Conservation (phyloP, 139 green algal genomes). For the Coccomyxa sp. region DNA sequence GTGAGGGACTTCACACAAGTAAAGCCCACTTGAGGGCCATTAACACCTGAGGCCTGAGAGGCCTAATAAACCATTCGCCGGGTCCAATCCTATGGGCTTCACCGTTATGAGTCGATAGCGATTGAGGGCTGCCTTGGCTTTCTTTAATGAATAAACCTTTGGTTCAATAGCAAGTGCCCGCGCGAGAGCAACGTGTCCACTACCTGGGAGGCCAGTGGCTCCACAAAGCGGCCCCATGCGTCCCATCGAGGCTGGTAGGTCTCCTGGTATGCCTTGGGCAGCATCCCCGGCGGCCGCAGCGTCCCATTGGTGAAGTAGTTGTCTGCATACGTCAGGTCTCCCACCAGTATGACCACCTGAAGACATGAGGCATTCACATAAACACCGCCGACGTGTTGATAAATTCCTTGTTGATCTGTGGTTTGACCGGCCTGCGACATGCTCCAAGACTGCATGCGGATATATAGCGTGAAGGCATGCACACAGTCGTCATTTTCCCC, state of each 20-base stretch:
- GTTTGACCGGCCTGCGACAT: not conserved
- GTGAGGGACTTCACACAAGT: too few relatives aligned
- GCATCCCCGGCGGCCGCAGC: not conserved
- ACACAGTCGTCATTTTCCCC: too few relatives aligned
- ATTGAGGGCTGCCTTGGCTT: too few relatives aligned
- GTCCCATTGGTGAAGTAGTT: conserved; percentile 6
- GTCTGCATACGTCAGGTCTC: conserved; percentile 77
- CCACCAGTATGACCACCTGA: conserved; percentile 46
- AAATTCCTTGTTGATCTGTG: not conserved
- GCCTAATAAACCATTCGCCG: too few relatives aligned
- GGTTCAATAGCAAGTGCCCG: not conserved
- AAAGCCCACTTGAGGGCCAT: too few relatives aligned
- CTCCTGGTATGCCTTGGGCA: not conserved
- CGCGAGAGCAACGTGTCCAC: too few relatives aligned
- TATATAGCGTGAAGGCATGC: too few relatives aligned
- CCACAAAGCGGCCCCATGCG: conserved; percentile 51
- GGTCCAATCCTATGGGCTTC: too few relatives aligned
- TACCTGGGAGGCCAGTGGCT: conserved; percentile 33
- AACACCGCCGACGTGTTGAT: not conserved
- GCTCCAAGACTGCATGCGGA: not conserved
- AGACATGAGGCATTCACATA: not conserved
- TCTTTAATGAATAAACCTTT: not conserved
- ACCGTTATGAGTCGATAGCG: too few relatives aligned
- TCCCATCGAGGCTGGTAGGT: conserved; percentile 70
- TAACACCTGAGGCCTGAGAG: too few relatives aligned